Conservation (phyloP, 2,329 filamentous ascomycete species). For the Fusarium haematococcum region DNA sequence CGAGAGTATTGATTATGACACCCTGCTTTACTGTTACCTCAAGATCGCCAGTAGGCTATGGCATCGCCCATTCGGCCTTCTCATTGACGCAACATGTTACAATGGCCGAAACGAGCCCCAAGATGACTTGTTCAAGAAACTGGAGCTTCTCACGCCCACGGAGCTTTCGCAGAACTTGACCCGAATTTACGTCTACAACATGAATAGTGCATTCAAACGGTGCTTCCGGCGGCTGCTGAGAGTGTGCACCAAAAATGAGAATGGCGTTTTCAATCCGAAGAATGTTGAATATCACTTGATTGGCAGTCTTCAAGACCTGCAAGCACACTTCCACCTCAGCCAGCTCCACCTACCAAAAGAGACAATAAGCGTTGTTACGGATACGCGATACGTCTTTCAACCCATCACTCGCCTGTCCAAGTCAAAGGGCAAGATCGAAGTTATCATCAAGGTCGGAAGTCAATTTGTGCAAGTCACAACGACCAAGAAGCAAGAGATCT, state of each 20-base stretch:
- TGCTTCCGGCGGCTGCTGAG: slow-evolving; percentile 73
- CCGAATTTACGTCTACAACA: slow-evolving; percentile 77
- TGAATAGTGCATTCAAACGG: slow-evolving; percentile 78
- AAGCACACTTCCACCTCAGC: slow-evolving; percentile 74
- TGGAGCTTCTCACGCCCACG: slow-evolving; percentile 71
- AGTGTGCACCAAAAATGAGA: slow-evolving; percentile 70
- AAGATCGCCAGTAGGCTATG: slow-evolving; percentile 79
- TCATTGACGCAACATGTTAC: slow-evolving; percentile 78
- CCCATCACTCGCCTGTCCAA: slow-evolving; percentile 74
- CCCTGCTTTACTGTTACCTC: slow-evolving; percentile 74
- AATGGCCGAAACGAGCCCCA: slow-evolving; percentile 74
- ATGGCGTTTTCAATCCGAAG: slow-evolving; percentile 70
- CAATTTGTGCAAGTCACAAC: slow-evolving; percentile 79
- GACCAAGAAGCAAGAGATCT: slow-evolving; percentile 75
- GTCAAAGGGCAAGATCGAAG: slow-evolving; percentile 77
- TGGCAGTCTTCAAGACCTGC: slow-evolving; percentile 73
- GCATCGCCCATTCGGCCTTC: slow-evolving; percentile 75
- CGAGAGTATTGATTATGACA: slow-evolving; percentile 74
- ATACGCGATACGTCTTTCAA: slow-evolving; percentile 74
- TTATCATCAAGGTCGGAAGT: slow-evolving; percentile 75
- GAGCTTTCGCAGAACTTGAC: slow-evolving; percentile 70
- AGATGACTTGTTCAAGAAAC: slow-evolving; percentile 73
- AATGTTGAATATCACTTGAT: slow-evolving; percentile 76
- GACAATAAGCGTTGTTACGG: slow-evolving; percentile 75
- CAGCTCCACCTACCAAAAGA: slow-evolving; percentile 76